These are phyloP conservation scores for Eucalyptus pauciflora DNA, from an alignment of 345 rosid genomes.

Conservation along the genomic window DNA sequence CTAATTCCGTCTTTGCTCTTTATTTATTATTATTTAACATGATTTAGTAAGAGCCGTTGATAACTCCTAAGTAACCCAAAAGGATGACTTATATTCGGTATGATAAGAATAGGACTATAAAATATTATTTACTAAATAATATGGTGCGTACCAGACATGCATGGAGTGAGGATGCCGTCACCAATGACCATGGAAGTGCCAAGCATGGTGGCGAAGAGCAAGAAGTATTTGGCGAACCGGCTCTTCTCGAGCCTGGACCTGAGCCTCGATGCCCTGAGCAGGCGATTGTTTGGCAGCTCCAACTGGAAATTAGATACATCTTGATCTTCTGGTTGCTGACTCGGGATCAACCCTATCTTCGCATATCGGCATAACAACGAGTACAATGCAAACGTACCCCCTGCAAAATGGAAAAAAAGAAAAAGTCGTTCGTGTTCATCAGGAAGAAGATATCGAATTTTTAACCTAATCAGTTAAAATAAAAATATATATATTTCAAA, in stretches of 20 bases:
- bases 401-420: neutral
- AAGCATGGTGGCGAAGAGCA: conserved; percentile 32
- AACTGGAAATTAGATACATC: conserved; percentile 16
- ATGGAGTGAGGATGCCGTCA: conserved; percentile 50
- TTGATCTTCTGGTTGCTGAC: conserved; percentile 27
- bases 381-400: conserved; percentile 49
- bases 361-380: conserved; percentile 40
- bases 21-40: neutral
- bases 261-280: conserved; percentile 11
- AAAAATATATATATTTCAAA: neutral
- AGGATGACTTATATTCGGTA: neutral
- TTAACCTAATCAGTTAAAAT: neutral
- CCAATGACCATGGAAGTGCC: conserved; percentile 59
- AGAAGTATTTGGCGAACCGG: conserved; percentile 11
- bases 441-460: neutral
- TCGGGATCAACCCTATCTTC: conserved; percentile 33
- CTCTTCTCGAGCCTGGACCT: conserved; percentile 19
- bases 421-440: too few species aligned
- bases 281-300: conserved; percentile 13
- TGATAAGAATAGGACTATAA: neutral
- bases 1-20: neutral
- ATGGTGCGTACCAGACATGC: conserved; percentile 25
- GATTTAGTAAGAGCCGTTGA: neutral
- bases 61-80: neutral
- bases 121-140: neutral